A percentile compares a stretch with the other conserved stretches of the same genome.
These are phyloP conservation scores for Cyclostephanos invisitatus DNA, from an alignment of 108 stramenopile species.

Conservation along the genomic window DNA sequence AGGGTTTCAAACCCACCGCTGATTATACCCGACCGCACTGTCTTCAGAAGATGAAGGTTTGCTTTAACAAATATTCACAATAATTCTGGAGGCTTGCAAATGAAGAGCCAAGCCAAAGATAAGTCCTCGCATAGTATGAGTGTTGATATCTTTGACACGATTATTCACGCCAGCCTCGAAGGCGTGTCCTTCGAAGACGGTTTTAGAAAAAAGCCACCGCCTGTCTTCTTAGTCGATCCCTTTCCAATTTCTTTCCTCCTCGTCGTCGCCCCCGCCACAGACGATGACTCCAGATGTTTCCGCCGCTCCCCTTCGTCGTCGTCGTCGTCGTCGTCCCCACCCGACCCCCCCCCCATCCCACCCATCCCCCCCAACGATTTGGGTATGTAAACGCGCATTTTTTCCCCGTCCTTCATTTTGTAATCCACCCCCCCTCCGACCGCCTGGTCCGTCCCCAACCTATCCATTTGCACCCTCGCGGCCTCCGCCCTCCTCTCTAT, in stretches of 20 bases:
- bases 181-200: constrained; percentile 81
- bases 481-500: constrained; percentile 66
- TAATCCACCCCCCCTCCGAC: constrained; percentile 65
- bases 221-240: constrained; percentile 8
- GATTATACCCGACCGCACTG: no score
- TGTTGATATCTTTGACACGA: no score
- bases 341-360: no score
- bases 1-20: no score
- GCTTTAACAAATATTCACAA: no score
- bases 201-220: constrained; percentile 58
- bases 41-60: no score
- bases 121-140: no score
- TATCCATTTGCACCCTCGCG: constrained; percentile 5
- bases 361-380: constrained; percentile 28
- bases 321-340: neutral
- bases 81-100: no score
- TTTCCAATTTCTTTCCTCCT: constrained; percentile 18
- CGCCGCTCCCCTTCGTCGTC: neutral
- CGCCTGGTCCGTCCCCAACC: neutral
- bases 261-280: constrained; percentile 17
- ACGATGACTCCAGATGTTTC: neutral
- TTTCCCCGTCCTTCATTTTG: constrained; percentile 92
- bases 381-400: constrained; percentile 70
- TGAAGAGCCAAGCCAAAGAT: no score
- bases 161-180: constrained; percentile 36